Evolutionary conservation across 1,139 yeast genomes (phyloP).

Genomic region (Schizosaccharomyces versatilis): DNA sequence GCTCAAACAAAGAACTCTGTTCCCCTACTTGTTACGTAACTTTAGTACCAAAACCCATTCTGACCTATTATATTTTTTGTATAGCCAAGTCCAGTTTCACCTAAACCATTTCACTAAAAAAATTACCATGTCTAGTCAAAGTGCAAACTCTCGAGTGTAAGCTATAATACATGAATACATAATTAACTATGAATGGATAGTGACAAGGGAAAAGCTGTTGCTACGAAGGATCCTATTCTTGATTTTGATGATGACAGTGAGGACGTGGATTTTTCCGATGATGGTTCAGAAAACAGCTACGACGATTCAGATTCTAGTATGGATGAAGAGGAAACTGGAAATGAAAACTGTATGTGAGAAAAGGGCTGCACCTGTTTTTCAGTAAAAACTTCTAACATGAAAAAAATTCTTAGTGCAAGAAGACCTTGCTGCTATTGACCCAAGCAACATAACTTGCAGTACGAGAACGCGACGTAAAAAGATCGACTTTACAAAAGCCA

Average conservation of each 20-base stretch:
- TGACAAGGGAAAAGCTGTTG: neutral
- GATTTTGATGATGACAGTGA: neutral
- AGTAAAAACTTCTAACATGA: neutral
- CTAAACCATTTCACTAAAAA: too few relatives aligned
- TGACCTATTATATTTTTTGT: too few relatives aligned
- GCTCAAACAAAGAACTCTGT: too few relatives aligned
- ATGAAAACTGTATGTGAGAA: neutral
- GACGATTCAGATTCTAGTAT: neutral
- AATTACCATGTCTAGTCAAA: too few relatives aligned
- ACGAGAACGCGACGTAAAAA: neutral
- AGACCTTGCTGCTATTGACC: neutral
- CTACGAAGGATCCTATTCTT: neutral
- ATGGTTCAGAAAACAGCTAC: neutral
- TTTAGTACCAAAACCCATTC: too few relatives aligned
- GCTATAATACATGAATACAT: too few relatives aligned
- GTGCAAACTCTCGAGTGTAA: too few relatives aligned
- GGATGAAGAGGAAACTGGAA: neutral
- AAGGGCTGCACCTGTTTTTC: neutral
- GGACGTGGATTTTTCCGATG: neutral
- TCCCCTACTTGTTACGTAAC: too few relatives aligned
- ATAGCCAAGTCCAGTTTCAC: too few relatives aligned
- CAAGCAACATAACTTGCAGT: neutral
- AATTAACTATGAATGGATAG: neutral
- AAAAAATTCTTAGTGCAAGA: neutral
- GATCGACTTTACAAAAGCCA: neutral